Percentiles rank a stretch among this genome's conserved stretches.
Conservation (phyloP, 495 filamentous ascomycete species). For the Penicillium alfredii region DNA sequence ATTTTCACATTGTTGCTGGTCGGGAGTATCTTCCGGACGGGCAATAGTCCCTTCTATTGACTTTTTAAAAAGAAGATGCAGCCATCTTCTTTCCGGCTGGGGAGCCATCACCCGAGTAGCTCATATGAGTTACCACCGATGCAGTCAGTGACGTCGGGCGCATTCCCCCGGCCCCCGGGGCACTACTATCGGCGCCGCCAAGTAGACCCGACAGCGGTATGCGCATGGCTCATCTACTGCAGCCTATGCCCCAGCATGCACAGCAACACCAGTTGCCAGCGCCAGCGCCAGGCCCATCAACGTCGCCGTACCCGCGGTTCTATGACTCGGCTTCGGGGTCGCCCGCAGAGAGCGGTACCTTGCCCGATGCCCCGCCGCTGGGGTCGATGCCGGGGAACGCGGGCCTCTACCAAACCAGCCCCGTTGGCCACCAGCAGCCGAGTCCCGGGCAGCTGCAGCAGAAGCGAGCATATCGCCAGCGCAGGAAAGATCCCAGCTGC, state of each 20-base stretch:
- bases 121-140: slow-evolving; percentile 37
- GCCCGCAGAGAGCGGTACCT: slow-evolving; percentile 29
- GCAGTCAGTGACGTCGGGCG: slow-evolving; percentile 36
- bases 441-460: slow-evolving; percentile 55
- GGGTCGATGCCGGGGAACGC: slow-evolving; percentile 33
- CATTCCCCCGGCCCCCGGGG: slow-evolving; percentile 30
- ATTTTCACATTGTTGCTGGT: too few species aligned
- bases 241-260: slow-evolving; percentile 31
- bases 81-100: slow-evolving; percentile 19
- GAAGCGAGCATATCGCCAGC: slow-evolving; percentile 90
- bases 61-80: slow-evolving; percentile 14
- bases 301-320: slow-evolving; percentile 34
- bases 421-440: slow-evolving; percentile 36
- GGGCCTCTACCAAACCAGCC: slow-evolving; percentile 41
- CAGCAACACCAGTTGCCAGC: slow-evolving; percentile 15
- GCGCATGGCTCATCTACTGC: slow-evolving; percentile 42
- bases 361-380: slow-evolving; percentile 30
- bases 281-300: slow-evolving; percentile 20
- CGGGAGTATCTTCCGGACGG: too few species aligned
- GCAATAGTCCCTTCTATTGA: neutral
- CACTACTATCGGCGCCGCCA: slow-evolving; percentile 39
- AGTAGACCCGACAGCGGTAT: slow-evolving; percentile 40
- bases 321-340: slow-evolving; percentile 43
- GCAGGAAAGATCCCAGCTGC: slow-evolving; percentile 94
- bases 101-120: slow-evolving; percentile 16